Base-by-base conservation (phyloP, 1,284 basidiomycete species). In the Ganoderma multipileum region DNA sequence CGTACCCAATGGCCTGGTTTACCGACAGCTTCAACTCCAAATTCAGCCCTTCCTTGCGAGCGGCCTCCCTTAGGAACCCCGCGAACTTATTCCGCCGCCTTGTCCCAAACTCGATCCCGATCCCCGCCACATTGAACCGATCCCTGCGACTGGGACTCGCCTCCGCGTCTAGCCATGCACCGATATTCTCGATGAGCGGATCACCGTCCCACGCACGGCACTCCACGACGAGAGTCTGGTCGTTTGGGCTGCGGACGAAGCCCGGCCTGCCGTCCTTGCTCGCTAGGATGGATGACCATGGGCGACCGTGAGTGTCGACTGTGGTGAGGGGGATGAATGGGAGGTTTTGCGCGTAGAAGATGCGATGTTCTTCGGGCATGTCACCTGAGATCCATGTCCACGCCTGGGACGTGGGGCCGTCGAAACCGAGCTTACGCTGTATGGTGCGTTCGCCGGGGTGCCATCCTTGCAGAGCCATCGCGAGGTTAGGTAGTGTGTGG, bases 161-260 rank as follows among this genome's bases (percentile, higher is more conserved):
- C 26, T 30, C 18, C 3, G 18, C 14, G 16, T 55, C 52, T 16
- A 55, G 14, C 52, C 52, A 55, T 16, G 52, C 52, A 55, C 52
- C 52, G 8, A 55, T 30, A 3, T 55, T 55, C 52, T 55, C 52
- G 16, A 55, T 16, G 6, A 55, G 52, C 18, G 52, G 52, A 3
- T 55, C 52, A 9, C 52, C 52, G 33, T 55, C 52, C 52, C 52
- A 55, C 28, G 52, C 52, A 55, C 52, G 52, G 14, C 52, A 55
- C 52, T 55, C 52, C 28, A 55, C 52, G 28, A 55, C 52, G 16
- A 55, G 28, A 16, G 52, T 26, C 52, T 9, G 52, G 30, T 55
- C 52, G 14, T 30, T 33, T 0, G 52, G 52, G 52, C 52, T 55
- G 4, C 52, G 52, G 6, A 55, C 52, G 28, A 55, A 55, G 16